Evolutionary conservation across 2,329 filamentous ascomycete species (phyloP).

Genomic region (Trichoderma sp.): DNA sequence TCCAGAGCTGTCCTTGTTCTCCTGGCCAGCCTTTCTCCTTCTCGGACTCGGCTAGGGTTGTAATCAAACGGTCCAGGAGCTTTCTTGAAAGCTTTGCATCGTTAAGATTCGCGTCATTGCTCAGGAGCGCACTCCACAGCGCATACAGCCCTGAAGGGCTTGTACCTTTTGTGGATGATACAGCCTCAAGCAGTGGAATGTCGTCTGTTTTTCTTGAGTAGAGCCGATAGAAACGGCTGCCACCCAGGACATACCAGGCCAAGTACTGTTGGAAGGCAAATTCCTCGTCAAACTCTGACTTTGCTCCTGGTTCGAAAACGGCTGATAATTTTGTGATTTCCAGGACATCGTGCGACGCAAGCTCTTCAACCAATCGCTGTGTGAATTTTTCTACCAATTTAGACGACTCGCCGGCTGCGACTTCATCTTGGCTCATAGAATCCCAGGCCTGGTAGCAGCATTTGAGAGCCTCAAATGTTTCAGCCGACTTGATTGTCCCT

Average conservation of each 20-base stretch:
- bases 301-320: constrained; percentile 19
- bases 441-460: constrained; percentile 40
- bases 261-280: constrained; percentile 33
- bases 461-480: constrained; percentile 42
- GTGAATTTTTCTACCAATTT: constrained; percentile 35
- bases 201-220: constrained; percentile 27
- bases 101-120: constrained; percentile 40
- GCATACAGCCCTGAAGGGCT: constrained; percentile 22
- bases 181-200: constrained; percentile 29
- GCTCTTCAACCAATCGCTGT: constrained; percentile 32
- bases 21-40: constrained; percentile 34
- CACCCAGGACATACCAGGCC: constrained; percentile 34
- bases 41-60: constrained; percentile 29
- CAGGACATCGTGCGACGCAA: constrained; percentile 26
- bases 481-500: constrained; percentile 31
- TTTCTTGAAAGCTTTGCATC: constrained; percentile 31
- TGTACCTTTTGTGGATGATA: constrained; percentile 23
- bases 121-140: constrained; percentile 33
- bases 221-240: constrained; percentile 32
- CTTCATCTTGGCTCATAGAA: constrained; percentile 37
- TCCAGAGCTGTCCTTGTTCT: constrained; percentile 30
- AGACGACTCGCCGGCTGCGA: constrained; percentile 30
- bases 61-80: constrained; percentile 34
- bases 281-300: constrained; percentile 28
- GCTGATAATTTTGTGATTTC: constrained; percentile 26